These are phyloP conservation scores for Senecio squalidus DNA, from an alignment of 140 eudicot species.

Conservation along the genomic window DNA sequence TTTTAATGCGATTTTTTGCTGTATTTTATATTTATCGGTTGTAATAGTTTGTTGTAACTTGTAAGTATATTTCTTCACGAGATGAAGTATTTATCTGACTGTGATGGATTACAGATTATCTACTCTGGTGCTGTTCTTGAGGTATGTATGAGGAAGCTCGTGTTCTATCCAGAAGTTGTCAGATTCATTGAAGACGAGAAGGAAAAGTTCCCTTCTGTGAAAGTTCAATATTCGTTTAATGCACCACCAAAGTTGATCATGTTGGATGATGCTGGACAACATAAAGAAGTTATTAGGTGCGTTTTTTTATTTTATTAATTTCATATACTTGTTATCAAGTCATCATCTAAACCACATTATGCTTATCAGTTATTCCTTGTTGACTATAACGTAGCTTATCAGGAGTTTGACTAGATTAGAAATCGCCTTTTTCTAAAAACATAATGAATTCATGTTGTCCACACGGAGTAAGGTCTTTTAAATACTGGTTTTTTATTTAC, in stretches of 20 bases:
- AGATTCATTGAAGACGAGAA: constrained; percentile 89
- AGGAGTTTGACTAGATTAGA: constrained; percentile 1
- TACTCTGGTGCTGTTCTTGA: constrained; percentile 82
- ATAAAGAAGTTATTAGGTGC: constrained; percentile 75
- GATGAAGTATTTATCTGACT: constrained; percentile 2
- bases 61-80: background rate
- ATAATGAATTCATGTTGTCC: too few species aligned
- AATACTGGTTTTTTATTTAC: too few species aligned
- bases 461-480: too few species aligned
- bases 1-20: background rate
- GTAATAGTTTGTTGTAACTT: background rate
- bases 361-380: background rate
- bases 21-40: background rate
- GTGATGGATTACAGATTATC: constrained; percentile 45
- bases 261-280: constrained; percentile 83
- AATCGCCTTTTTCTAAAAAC: background rate
- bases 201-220: constrained; percentile 70
- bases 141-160: constrained; percentile 94
- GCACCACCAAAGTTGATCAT: constrained; percentile 94
- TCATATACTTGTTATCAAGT: background rate
- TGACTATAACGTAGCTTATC: constrained; percentile 1
- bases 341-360: background rate
- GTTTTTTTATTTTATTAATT: constrained; percentile 5
- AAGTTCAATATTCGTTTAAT: constrained; percentile 63
- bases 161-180: constrained; percentile 92